Evolutionary conservation across 225 moss, liverwort and hornwort species (phyloP).

Genomic region (Bryum argenteum): DNA sequence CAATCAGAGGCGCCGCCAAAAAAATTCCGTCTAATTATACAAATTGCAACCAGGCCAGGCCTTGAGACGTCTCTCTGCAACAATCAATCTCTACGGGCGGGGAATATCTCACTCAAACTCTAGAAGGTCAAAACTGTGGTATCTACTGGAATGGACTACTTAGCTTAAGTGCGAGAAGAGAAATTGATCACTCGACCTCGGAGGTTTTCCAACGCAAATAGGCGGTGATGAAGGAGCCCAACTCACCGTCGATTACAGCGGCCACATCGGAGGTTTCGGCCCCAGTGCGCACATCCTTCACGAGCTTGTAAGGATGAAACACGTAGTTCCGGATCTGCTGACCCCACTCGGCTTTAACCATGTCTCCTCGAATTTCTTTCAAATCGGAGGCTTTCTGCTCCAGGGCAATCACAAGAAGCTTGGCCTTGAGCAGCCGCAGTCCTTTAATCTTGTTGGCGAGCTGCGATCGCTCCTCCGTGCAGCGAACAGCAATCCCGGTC

Average conservation of each 20-base stretch:
- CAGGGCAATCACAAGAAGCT: slow-evolving; percentile 83
- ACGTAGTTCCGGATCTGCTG: slow-evolving; percentile 99
- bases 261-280: slow-evolving; percentile 77
- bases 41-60: slow-evolving; percentile 15
- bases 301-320: slow-evolving; percentile 97
- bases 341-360: slow-evolving; percentile 99
- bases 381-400: slow-evolving; percentile 90
- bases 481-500: slow-evolving; percentile 84
- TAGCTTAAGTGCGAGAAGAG: slow-evolving; percentile 19
- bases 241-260: slow-evolving; percentile 75
- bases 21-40: slow-evolving; percentile 20
- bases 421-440: slow-evolving; percentile 87
- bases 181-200: slow-evolving; percentile 32
- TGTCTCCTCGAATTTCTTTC: slow-evolving; percentile 82
- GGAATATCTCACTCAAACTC: slow-evolving; percentile 22
- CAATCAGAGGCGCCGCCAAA: slow-evolving; percentile 12
- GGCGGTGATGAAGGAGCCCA: slow-evolving; percentile 79
- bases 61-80: slow-evolving; percentile 16
- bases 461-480: slow-evolving; percentile 94
- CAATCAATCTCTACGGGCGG: slow-evolving; percentile 12
- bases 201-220: slow-evolving; percentile 69
- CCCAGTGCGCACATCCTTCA: slow-evolving; percentile 93
- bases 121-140: slow-evolving; percentile 40
- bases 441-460: slow-evolving; percentile 91
- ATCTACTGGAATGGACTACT: slow-evolving; percentile 11